Evolutionary conservation across 805 yeast genomes (phyloP).

Genomic region (Hanseniaspora taiwanica): DNA sequence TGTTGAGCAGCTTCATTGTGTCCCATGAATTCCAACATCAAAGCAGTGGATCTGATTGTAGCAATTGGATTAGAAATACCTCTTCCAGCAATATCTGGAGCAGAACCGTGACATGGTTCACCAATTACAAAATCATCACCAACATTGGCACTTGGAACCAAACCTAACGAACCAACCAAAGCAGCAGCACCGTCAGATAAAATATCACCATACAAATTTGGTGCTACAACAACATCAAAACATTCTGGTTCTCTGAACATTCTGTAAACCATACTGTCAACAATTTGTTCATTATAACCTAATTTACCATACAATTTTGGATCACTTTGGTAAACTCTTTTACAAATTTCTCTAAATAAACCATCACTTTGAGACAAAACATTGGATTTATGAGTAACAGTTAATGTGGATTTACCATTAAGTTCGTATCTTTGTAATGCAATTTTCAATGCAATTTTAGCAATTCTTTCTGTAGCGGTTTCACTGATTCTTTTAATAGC

Average conservation of each 20-base stretch:
- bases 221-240: conserved; percentile 97
- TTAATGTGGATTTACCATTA: conserved; percentile 44
- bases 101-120: conserved; percentile 98
- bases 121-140: conserved; percentile 95
- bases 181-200: conserved; percentile 98
- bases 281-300: conserved; percentile 85
- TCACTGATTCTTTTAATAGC: conserved; percentile 95
- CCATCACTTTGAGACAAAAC: conserved; percentile 91
- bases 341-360: conserved; percentile 76
- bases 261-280: conserved; percentile 97
- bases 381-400: conserved; percentile 94
- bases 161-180: conserved; percentile 92
- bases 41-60: conserved; percentile 92
- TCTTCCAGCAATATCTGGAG: conserved; percentile 95
- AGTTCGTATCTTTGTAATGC: conserved; percentile 84
- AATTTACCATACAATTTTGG: conserved; percentile 40
- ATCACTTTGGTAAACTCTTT: conserved; percentile 35
- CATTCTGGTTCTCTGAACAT: conserved; percentile 97
- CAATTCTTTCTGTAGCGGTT: conserved; percentile 72
- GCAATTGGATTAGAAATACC: conserved; percentile 95
- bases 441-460: conserved; percentile 82
- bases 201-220: conserved; percentile 95
- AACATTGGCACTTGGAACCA: conserved; percentile 95
- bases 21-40: conserved; percentile 96
- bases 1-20: conserved; percentile 78